phyloP scores from a whole-genome alignment of 345 rosid genomes.

The Pistacia atlantica region DNA sequence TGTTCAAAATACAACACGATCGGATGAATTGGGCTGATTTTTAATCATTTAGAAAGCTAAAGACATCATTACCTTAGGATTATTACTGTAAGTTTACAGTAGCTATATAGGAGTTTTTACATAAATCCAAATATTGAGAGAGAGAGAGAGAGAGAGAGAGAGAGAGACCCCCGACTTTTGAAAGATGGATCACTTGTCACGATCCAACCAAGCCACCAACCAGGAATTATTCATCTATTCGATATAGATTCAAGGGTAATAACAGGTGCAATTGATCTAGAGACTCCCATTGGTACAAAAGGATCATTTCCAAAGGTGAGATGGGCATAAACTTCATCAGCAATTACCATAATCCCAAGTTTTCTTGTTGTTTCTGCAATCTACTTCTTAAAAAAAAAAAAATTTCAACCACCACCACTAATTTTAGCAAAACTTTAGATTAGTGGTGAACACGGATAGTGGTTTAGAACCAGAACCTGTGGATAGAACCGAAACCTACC shows the following conservation, averaged over 20 bases:
- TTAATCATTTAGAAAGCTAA: no score
- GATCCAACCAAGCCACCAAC: conserved; percentile 70
- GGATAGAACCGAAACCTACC: no score
- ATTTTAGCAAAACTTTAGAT: no score
- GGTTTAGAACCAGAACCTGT: no score
- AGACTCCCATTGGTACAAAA: conserved; percentile 56
- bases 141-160: not conserved
- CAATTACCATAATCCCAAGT: conserved; percentile 53
- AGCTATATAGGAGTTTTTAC: no score
- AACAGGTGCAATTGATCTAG: conserved; percentile 56
- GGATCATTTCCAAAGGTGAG: conserved; percentile 49
- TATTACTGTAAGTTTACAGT: no score
- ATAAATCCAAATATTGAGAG: not conserved
- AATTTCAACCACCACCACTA: no score
- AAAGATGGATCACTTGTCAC: conserved; percentile 45
- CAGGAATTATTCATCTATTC: conserved; percentile 69
- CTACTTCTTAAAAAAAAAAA: conserved; percentile 14
- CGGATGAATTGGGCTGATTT: no score
- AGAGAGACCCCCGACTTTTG: conserved; percentile 38
- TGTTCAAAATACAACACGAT: no score
- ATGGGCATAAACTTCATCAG: conserved; percentile 56
- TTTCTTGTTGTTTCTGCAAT: conserved; percentile 56
- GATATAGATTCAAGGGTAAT: conserved; percentile 62
- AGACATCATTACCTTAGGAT: no score
- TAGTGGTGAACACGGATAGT: not conserved